Conservation (phyloP, 768 basidiomycete genomes). For the Paxillus involutus region DNA sequence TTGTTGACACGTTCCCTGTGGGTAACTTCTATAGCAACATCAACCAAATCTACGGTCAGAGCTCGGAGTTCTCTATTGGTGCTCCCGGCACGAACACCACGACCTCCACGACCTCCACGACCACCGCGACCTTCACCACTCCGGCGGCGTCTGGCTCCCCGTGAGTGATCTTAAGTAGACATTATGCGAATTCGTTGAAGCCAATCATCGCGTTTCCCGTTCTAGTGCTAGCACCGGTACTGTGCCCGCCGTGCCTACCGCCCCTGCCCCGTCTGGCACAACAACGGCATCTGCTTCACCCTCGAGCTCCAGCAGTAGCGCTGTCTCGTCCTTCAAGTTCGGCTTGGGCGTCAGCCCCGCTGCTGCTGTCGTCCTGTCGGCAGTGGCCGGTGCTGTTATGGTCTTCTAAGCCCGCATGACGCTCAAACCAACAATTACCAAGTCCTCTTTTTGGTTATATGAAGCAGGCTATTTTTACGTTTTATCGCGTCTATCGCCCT, state of each 20-base stretch:
- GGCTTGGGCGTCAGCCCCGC: conserved; percentile 31
- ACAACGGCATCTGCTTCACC: conserved; percentile 9
- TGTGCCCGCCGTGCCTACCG: too few relatives aligned
- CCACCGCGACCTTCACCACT: conserved; percentile 13
- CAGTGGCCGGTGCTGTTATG: conserved; percentile 47
- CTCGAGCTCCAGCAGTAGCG: conserved; percentile 23
- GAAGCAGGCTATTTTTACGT: too few relatives aligned
- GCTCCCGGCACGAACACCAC: conserved; percentile 6
- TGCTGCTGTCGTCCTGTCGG: conserved; percentile 41
- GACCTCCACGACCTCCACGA: too few relatives aligned
- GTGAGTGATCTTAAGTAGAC: conserved; percentile 6
- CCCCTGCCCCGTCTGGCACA: too few relatives aligned
- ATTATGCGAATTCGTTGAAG: neutral
- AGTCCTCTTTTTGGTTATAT: too few relatives aligned
- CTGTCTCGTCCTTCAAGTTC: conserved; percentile 32
- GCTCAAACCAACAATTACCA: too few relatives aligned
- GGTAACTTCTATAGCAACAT: conserved; percentile 34
- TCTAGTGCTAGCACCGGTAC: too few relatives aligned
- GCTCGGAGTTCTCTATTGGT: conserved; percentile 42
- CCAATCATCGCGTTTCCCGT: neutral
- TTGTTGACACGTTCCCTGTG: neutral
- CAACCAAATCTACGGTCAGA: conserved; percentile 41
- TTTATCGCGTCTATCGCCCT: too few relatives aligned
- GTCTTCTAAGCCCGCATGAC: conserved; percentile 36
- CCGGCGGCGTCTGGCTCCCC: conserved; percentile 4